A percentile compares a stretch with the other conserved stretches of the same genome.
Evolutionary conservation across 305 asterid species (phyloP).

Genomic region (Fraxinus xanthoxyloides): DNA sequence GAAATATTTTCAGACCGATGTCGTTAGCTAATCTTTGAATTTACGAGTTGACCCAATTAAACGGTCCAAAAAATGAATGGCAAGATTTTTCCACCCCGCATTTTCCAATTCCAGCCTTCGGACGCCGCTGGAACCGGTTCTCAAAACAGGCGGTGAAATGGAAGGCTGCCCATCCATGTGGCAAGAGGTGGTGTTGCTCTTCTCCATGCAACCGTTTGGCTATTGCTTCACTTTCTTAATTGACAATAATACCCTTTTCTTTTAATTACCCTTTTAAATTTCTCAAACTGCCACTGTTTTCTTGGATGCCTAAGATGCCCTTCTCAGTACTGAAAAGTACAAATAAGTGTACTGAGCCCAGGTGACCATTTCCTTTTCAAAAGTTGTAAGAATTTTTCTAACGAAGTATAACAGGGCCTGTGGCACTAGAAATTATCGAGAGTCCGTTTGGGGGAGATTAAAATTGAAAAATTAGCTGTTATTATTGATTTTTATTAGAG

Average conservation of each 20-base stretch:
- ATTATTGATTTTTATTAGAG: too few species aligned
- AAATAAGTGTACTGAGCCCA: not conserved
- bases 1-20: too few species aligned
- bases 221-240: not conserved
- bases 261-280: not conserved
- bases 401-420: not conserved
- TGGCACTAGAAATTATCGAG: not conserved
- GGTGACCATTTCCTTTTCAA: not conserved
- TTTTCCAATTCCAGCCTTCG: not conserved
- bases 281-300: not conserved
- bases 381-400: not conserved
- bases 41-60: not conserved
- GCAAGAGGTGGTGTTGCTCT: conserved; percentile 37
- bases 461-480: too few species aligned
- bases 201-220: conserved; percentile 70
- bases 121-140: not conserved
- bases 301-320: conserved; percentile 21
- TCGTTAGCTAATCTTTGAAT: too few species aligned
- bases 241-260: conserved; percentile 15
- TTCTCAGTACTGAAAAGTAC: not conserved
- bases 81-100: not conserved
- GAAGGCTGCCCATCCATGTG: conserved; percentile 19
- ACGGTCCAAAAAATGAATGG: not conserved
- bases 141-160: not conserved
- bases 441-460: too few species aligned